These are phyloP conservation scores for Penicillium bialowiezense DNA, from an alignment of 495 filamentous ascomycete species.

Conservation along the genomic window DNA sequence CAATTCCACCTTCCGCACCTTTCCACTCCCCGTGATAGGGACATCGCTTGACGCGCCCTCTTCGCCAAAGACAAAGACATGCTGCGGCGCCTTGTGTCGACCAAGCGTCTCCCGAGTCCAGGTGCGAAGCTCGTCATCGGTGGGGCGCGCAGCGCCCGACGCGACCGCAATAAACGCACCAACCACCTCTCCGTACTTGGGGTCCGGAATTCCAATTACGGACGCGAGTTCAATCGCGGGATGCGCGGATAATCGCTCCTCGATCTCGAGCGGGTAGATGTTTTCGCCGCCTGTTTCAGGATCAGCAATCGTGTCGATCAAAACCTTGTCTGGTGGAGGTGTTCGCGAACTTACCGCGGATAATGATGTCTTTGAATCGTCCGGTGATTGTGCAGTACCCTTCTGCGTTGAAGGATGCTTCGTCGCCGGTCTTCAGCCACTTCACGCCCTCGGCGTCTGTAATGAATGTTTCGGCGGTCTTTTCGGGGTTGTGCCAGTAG, in stretches of 20 bases:
- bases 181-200: conserved; percentile 65
- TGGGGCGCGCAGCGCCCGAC: conserved; percentile 30
- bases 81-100: conserved; percentile 63
- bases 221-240: conserved; percentile 53
- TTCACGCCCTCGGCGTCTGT: conserved; percentile 55
- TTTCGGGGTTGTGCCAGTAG: conserved; percentile 69
- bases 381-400: conserved; percentile 66
- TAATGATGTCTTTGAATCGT: conserved; percentile 84
- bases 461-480: conserved; percentile 61
- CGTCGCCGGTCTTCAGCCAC: conserved; percentile 70
- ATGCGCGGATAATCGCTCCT: conserved; percentile 61
- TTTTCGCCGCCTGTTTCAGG: conserved; percentile 63
- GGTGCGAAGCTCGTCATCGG: conserved; percentile 49
- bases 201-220: conserved; percentile 61
- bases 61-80: conserved; percentile 64
- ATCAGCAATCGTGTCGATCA: not conserved
- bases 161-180: conserved; percentile 54
- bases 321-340: not conserved
- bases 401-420: conserved; percentile 61
- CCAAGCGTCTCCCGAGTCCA: conserved; percentile 62
- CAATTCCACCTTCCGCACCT: conserved; percentile 68
- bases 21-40: conserved; percentile 68
- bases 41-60: conserved; percentile 54
- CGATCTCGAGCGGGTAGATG: conserved; percentile 71
- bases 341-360: conserved; percentile 50